A percentile compares a stretch with the other conserved stretches of the same genome.
Evolutionary conservation across 495 filamentous ascomycete genomes (phyloP).

Genomic region (Podospora conica): DNA sequence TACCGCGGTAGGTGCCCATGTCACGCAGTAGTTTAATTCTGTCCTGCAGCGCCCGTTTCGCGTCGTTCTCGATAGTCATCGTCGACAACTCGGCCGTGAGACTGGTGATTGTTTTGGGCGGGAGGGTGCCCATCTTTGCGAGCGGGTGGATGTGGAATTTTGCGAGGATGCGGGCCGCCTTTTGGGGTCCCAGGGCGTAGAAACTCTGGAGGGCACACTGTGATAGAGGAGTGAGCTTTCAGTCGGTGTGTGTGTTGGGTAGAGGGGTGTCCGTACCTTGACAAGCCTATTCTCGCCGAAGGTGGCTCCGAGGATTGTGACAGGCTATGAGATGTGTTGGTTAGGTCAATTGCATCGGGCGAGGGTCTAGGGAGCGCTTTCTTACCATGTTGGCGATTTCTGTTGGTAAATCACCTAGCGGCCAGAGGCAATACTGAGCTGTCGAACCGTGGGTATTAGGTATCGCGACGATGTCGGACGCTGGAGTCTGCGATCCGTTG

Average conservation of each 20-base stretch:
- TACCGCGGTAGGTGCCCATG: slow-evolving; percentile 84
- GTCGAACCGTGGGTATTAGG: not conserved
- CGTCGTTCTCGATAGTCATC: slow-evolving; percentile 92
- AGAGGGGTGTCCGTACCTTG: slow-evolving; percentile 52
- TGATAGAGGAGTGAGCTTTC: slow-evolving; percentile 1
- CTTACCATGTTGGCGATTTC: slow-evolving; percentile 29
- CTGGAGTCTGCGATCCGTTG: not conserved
- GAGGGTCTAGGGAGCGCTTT: not conserved
- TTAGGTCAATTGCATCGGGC: not conserved
- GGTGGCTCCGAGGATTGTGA: slow-evolving; percentile 77
- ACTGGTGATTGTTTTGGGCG: slow-evolving; percentile 64
- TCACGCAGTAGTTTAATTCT: slow-evolving; percentile 84
- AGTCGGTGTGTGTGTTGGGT: not conserved
- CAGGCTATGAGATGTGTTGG: slow-evolving; percentile 48
- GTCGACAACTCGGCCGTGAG: slow-evolving; percentile 78
- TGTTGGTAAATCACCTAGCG: slow-evolving; percentile 15
- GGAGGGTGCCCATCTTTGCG: slow-evolving; percentile 65
- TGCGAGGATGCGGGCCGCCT: slow-evolving; percentile 69
- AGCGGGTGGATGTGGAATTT: slow-evolving; percentile 79
- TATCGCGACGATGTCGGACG: slow-evolving; percentile 1
- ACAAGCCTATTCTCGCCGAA: slow-evolving; percentile 78
- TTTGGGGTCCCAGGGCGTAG: slow-evolving; percentile 77
- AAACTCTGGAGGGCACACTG: slow-evolving; percentile 82
- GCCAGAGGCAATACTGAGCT: slow-evolving; percentile 11
- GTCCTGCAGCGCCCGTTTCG: slow-evolving; percentile 66